phyloP scores from a whole-genome alignment of 2,329 filamentous ascomycete genomes.

The Hypoxylon rubiginosum region DNA sequence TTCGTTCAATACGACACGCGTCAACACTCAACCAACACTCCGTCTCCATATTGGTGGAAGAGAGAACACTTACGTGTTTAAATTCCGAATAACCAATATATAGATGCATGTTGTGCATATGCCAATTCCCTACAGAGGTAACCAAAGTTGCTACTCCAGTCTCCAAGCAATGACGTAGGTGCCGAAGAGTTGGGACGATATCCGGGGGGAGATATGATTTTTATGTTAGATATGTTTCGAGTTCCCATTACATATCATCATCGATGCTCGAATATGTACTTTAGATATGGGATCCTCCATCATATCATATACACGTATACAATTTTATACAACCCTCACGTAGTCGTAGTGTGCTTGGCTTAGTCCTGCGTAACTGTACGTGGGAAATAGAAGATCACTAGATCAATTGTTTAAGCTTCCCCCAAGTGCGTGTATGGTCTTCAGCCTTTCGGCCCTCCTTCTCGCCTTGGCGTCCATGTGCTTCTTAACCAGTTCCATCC shows the following conservation, averaged over 20 bases:
- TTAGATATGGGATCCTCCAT: neutral
- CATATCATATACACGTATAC: neutral
- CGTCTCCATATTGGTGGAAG: neutral
- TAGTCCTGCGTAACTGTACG: constrained; percentile 4
- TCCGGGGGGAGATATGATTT: neutral
- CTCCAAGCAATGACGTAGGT: constrained; percentile 35
- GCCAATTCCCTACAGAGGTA: constrained; percentile 17
- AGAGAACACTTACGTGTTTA: constrained; percentile 2
- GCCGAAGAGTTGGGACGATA: constrained; percentile 19
- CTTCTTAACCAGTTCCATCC: constrained; percentile 54
- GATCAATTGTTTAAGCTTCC: constrained; percentile 27
- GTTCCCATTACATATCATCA: neutral
- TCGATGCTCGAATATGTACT: neutral
- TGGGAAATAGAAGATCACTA: neutral
- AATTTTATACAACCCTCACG: neutral
- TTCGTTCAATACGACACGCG: constrained; percentile 3
- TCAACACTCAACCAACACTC: constrained; percentile 5
- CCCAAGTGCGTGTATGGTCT: constrained; percentile 43
- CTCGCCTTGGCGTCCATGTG: constrained; percentile 49
- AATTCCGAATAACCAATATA: constrained; percentile 1
- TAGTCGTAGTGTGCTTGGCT: neutral
- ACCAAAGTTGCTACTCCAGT: constrained; percentile 1
- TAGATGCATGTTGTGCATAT: constrained; percentile 22
- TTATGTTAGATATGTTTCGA: neutral
- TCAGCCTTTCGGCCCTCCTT: constrained; percentile 44